A percentile compares a stretch with the other conserved stretches of the same genome.
These are phyloP conservation scores for Wakefieldia striispora DNA, from an alignment of 768 basidiomycete species.

Conservation along the genomic window DNA sequence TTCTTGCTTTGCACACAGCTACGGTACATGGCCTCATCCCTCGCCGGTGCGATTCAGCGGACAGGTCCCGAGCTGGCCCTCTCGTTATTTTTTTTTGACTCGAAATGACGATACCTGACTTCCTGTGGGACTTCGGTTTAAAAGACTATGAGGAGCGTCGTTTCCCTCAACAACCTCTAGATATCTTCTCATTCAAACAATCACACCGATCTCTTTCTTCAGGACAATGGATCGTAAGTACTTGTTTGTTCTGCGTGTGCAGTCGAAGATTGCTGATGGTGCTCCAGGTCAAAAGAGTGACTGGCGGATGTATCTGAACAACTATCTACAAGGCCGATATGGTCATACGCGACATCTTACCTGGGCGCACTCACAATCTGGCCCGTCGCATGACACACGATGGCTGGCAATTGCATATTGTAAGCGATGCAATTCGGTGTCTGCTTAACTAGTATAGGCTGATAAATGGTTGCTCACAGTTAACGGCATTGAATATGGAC, in stretches of 20 bases:
- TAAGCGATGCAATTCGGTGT: constrained; percentile 7
- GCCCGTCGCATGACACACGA: constrained; percentile 23
- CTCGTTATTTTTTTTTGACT: constrained; percentile 24
- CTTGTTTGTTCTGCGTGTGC: neutral
- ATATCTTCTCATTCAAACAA: constrained; percentile 6
- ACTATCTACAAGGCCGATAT: constrained; percentile 32
- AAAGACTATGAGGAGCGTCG: constrained; percentile 10
- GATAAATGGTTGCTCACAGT: constrained; percentile 12
- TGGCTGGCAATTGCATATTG: constrained; percentile 27
- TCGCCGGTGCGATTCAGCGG: constrained; percentile 6
- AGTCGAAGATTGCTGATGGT: constrained; percentile 2
- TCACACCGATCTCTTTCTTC: neutral
- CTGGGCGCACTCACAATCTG: constrained; percentile 21
- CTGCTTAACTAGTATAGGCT: neutral
- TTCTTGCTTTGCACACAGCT: constrained; percentile 15
- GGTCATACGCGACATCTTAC: constrained; percentile 26
- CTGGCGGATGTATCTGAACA: constrained; percentile 31
- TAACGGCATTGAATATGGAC: constrained; percentile 27
- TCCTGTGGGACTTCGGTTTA: constrained; percentile 27
- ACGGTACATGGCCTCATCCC: constrained; percentile 12
- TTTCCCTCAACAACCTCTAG: constrained; percentile 8
- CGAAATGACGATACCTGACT: constrained; percentile 19
- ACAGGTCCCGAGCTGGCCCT: constrained; percentile 2
- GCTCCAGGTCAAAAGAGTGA: constrained; percentile 19
- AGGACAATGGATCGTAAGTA: constrained; percentile 19